Conservation (phyloP, 2,329 filamentous ascomycete genomes). For the Verticillium isaacii region DNA sequence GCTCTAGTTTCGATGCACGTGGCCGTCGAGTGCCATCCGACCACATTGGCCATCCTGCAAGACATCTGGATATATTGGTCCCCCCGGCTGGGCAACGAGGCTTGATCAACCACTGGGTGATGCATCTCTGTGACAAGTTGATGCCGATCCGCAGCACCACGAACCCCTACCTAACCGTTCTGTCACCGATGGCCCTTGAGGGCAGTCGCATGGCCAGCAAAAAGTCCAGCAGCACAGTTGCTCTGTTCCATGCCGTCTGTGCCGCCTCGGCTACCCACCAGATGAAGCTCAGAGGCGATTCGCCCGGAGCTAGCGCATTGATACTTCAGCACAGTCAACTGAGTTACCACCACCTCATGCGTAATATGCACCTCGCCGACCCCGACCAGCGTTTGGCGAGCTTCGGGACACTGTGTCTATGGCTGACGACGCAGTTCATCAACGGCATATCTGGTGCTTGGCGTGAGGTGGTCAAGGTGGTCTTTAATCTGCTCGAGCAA, state of each 20-base stretch:
- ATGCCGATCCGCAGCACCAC: slow-evolving; percentile 2
- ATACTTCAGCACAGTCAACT: slow-evolving; percentile 1
- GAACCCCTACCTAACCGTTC: background rate
- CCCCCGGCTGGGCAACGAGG: background rate
- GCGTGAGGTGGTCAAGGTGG: slow-evolving; percentile 6
- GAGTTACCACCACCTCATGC: slow-evolving; percentile 6
- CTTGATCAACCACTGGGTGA: slow-evolving; percentile 7
- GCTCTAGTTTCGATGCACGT: background rate
- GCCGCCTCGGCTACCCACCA: slow-evolving; percentile 4
- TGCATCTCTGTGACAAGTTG: slow-evolving; percentile 3
- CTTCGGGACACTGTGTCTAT: slow-evolving; percentile 3
- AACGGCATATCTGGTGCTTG: slow-evolving; percentile 4
- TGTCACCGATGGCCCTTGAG: slow-evolving; percentile 4
- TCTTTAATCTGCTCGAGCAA: background rate
- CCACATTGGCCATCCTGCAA: background rate
- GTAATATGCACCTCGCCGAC: background rate
- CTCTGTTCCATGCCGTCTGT: slow-evolving; percentile 5
- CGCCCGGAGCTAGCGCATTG: background rate
- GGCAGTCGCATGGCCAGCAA: slow-evolving; percentile 1
- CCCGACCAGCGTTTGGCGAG: slow-evolving; percentile 4
- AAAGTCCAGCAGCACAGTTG: slow-evolving; percentile 1
- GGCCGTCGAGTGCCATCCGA: background rate
- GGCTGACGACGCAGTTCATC: slow-evolving; percentile 4
- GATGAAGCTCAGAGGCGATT: background rate
- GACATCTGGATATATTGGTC: background rate